Evolutionary conservation across 2,329 filamentous ascomycete genomes (phyloP).

Genomic region (Sphaerulina vaccinii): DNA sequence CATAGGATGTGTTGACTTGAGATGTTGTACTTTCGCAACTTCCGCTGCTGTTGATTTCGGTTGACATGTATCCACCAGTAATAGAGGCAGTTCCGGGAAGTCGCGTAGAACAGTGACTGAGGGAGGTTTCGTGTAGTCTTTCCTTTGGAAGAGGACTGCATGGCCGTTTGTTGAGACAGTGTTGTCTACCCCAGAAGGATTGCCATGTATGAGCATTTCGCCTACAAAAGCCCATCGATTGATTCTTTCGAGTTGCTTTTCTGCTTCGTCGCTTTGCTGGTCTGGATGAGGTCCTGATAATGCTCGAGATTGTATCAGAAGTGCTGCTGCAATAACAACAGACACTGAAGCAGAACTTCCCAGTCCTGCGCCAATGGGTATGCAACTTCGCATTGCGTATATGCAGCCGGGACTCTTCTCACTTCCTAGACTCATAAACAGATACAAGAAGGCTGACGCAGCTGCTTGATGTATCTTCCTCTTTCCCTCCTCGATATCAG

Average conservation of each 20-base stretch:
- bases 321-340: conserved; percentile 80
- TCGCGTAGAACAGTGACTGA: conserved; percentile 73
- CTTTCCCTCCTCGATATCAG: conserved; percentile 59
- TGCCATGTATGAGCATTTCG: conserved; percentile 96
- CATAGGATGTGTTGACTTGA: conserved; percentile 70
- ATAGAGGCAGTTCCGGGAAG: conserved; percentile 87
- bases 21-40: conserved; percentile 77
- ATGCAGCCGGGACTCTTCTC: conserved; percentile 76
- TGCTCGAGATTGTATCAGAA: conserved; percentile 79
- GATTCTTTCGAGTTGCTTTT: conserved; percentile 87
- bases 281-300: conserved; percentile 89
- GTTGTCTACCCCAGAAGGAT: conserved; percentile 95
- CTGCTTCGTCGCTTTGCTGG: conserved; percentile 83
- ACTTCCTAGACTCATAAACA: conserved; percentile 83
- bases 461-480: conserved; percentile 83
- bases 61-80: conserved; percentile 87
- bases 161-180: conserved; percentile 92
- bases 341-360: conserved; percentile 93
- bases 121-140: conserved; percentile 70
- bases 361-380: conserved; percentile 86
- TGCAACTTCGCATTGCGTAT: conserved; percentile 89
- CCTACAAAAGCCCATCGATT: conserved; percentile 97
- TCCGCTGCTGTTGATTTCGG: conserved; percentile 81
- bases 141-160: conserved; percentile 84
- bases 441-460: conserved; percentile 83